Conservation (phyloP, 805 yeast species). For the Kodamaea sagamina region DNA sequence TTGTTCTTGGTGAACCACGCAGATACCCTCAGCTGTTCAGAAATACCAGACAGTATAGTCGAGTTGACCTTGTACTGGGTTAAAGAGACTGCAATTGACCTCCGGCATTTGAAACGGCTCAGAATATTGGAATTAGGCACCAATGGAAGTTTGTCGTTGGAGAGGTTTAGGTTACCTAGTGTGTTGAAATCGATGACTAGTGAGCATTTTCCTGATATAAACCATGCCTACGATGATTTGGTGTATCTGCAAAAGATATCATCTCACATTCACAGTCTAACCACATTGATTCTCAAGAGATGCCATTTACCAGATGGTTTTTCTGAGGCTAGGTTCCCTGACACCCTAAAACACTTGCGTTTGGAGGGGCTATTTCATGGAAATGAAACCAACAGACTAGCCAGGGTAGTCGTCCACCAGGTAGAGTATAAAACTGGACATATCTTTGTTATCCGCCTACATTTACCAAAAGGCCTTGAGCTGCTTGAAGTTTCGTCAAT, state of each 20-base stretch:
- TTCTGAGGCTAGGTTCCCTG: background rate
- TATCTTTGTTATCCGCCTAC: background rate
- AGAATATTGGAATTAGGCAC: background rate
- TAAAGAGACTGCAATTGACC: background rate
- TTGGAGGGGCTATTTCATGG: background rate
- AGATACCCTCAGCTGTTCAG: background rate
- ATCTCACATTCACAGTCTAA: background rate
- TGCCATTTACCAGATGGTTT: background rate
- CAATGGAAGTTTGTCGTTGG: background rate
- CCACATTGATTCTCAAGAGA: background rate
- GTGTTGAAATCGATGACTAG: background rate
- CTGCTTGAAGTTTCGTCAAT: background rate
- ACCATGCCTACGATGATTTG: too few relatives aligned
- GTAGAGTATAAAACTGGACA: background rate
- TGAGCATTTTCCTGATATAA: background rate
- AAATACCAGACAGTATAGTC: background rate
- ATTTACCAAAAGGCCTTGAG: background rate
- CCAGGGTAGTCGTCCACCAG: background rate
- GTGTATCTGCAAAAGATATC: background rate
- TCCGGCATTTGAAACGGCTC: background rate
- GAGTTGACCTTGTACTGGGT: slow-evolving; percentile 1
- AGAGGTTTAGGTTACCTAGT: background rate
- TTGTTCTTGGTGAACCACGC: background rate
- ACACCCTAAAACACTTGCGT: background rate
- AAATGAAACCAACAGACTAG: background rate